phyloP scores from a whole-genome alignment of 768 basidiomycete genomes.

The Auriscalpium orientale region DNA sequence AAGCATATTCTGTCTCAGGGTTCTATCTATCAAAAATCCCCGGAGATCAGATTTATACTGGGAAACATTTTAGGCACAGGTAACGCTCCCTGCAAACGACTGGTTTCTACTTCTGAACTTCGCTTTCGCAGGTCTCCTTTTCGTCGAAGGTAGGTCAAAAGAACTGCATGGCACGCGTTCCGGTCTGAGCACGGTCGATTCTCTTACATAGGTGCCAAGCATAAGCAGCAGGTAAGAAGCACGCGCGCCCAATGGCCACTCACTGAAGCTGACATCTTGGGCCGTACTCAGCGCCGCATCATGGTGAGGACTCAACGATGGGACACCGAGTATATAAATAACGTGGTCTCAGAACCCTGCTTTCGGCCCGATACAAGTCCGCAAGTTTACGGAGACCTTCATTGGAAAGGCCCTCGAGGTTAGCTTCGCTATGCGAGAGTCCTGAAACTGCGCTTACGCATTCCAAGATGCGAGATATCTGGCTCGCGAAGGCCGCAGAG shows the following conservation, averaged over 20 bases:
- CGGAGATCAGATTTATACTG: neutral
- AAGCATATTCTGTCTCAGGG: neutral
- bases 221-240: conserved; percentile 2
- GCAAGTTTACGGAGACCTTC: conserved; percentile 1
- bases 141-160: neutral
- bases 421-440: neutral
- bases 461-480: conserved; percentile 24
- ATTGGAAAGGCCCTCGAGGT: neutral
- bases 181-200: neutral
- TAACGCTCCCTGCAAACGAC: neutral
- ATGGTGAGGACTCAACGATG: neutral
- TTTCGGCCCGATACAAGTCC: conserved; percentile 2
- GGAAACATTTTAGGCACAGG: neutral
- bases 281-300: neutral
- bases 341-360: neutral
- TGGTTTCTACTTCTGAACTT: neutral
- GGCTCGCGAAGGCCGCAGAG: conserved; percentile 10
- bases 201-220: neutral
- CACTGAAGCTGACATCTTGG: neutral
- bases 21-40: neutral
- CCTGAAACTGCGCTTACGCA: neutral
- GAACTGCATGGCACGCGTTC: neutral
- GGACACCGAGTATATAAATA: neutral
- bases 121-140: neutral
- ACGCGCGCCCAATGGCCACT: neutral